phyloP scores from a whole-genome alignment of 2,329 filamentous ascomycete species.

The Aciculosporium take region DNA sequence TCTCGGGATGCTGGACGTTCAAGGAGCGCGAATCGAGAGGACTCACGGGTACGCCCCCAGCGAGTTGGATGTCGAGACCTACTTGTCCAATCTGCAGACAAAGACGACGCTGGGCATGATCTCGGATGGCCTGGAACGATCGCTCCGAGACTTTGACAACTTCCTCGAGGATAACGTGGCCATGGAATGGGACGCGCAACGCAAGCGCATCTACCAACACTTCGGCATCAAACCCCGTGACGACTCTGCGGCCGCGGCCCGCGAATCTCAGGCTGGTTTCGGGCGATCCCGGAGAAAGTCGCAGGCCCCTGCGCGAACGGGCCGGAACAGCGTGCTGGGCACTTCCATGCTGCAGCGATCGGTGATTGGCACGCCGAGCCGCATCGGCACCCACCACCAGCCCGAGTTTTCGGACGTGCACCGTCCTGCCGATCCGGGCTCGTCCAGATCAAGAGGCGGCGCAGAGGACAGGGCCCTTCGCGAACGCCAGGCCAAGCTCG shows the following conservation, averaged over 20 bases:
- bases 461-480: conserved; percentile 62
- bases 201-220: conserved; percentile 86
- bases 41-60: conserved; percentile 26
- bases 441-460: conserved; percentile 28
- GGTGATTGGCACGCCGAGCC: conserved; percentile 68
- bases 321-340: conserved; percentile 35
- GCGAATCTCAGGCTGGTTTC: conserved; percentile 41
- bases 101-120: conserved; percentile 89
- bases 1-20: conserved; percentile 61
- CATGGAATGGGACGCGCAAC: conserved; percentile 90
- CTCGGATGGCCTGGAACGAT: conserved; percentile 76
- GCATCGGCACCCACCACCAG: conserved; percentile 45
- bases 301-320: conserved; percentile 33
- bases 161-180: conserved; percentile 92
- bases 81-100: conserved; percentile 72
- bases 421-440: conserved; percentile 35
- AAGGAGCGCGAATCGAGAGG: conserved; percentile 31
- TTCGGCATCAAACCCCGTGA: conserved; percentile 67
- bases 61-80: conserved; percentile 61
- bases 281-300: conserved; percentile 41
- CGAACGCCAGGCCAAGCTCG: conserved; percentile 72
- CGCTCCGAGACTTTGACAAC: conserved; percentile 78
- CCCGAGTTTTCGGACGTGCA: conserved; percentile 56
- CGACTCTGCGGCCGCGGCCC: conserved; percentile 25
- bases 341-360: conserved; percentile 63